Conservation (phyloP, 495 filamentous ascomycete genomes). For the Talaromyces proteolyticus region DNA sequence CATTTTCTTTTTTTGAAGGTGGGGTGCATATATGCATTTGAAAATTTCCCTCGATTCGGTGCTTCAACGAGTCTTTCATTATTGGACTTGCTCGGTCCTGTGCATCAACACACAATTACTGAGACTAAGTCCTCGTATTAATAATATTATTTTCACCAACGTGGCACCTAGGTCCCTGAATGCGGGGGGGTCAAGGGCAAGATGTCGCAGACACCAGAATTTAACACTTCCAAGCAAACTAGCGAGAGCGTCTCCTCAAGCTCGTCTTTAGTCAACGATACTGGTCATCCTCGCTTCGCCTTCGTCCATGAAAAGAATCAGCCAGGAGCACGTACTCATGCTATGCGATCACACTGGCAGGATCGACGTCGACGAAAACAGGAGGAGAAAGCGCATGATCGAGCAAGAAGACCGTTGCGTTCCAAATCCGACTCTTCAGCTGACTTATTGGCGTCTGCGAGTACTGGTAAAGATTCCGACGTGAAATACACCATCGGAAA, state of each 20-base stretch:
- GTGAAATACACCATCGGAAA: background rate
- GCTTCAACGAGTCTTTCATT: background rate
- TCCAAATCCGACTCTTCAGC: background rate
- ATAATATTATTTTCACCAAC: too few species aligned
- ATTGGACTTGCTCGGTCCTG: background rate
- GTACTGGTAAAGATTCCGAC: background rate
- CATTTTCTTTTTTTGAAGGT: background rate
- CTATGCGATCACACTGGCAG: constrained; percentile 22
- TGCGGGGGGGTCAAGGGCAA: too few species aligned
- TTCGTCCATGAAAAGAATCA: constrained; percentile 15
- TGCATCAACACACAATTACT: background rate
- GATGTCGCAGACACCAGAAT: background rate
- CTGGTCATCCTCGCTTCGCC: constrained; percentile 10
- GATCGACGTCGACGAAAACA: constrained; percentile 13
- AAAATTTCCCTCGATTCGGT: background rate
- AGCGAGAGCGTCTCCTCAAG: background rate
- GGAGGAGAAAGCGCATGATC: constrained; percentile 6
- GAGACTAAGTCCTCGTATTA: too few species aligned
- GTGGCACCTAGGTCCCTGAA: too few species aligned
- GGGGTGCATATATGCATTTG: background rate
- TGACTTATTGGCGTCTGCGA: background rate
- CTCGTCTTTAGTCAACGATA: background rate
- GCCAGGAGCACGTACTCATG: constrained; percentile 19
- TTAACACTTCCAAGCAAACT: background rate
- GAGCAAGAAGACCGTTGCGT: constrained; percentile 4